Evolutionary conservation across 768 basidiomycete genomes (phyloP).

Genomic region (Cystofilobasidium bisporidii): DNA sequence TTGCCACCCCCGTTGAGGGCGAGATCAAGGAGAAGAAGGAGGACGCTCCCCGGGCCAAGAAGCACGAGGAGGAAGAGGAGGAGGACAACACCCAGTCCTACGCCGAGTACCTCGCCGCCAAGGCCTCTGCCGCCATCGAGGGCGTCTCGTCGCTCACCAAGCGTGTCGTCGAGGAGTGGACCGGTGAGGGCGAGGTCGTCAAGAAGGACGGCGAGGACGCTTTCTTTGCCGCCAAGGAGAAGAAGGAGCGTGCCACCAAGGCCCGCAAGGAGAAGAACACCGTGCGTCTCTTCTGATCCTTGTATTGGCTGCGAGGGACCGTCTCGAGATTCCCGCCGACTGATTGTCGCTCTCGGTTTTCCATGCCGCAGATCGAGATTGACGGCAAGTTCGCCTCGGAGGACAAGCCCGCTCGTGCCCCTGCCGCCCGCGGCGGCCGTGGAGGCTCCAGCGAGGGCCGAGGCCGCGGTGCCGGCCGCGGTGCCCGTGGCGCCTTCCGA

Average conservation of each 20-base stretch:
- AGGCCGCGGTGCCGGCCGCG: constrained; percentile 17
- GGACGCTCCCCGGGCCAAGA: constrained; percentile 18
- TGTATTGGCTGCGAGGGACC: background rate
- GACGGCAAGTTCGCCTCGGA: constrained; percentile 24
- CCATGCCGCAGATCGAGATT: constrained; percentile 13
- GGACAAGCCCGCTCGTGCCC: constrained; percentile 1
- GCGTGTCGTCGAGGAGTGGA: constrained; percentile 28
- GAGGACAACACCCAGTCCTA: constrained; percentile 29
- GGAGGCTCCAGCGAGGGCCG: background rate
- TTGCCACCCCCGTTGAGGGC: constrained; percentile 25
- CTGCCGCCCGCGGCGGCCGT: constrained; percentile 1
- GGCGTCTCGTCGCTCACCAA: constrained; percentile 25
- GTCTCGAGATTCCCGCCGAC: background rate
- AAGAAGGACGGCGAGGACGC: constrained; percentile 26
- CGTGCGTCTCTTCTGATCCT: background rate
- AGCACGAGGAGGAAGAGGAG: constrained; percentile 28
- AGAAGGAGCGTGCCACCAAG: constrained; percentile 21
- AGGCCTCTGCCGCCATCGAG: constrained; percentile 28
- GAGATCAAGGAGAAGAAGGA: constrained; percentile 21
- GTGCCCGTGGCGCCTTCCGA: constrained; percentile 23
- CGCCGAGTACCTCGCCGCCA: constrained; percentile 27
- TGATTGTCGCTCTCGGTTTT: background rate
- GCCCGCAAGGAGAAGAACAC: constrained; percentile 26
- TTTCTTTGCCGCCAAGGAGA: constrained; percentile 29
- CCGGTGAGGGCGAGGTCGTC: constrained; percentile 28